A percentile compares a stretch with the other conserved stretches of the same genome.
Conservation (phyloP, 169 alveolate genomes). For the Plasmodium berghei region DNA sequence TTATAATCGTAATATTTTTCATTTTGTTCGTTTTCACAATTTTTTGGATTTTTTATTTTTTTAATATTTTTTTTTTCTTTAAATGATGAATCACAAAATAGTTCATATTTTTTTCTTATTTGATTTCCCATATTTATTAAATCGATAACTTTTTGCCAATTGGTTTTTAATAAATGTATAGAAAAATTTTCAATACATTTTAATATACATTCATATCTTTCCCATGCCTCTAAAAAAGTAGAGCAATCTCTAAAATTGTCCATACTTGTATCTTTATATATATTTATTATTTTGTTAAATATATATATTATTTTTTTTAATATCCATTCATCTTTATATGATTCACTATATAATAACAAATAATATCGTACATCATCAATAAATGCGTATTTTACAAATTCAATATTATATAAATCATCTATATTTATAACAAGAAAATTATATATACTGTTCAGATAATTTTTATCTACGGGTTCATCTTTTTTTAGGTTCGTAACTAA, state of each 20-base stretch:
- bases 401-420: conserved; percentile 31
- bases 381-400: conserved; percentile 4
- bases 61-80: too few relatives aligned
- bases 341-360: conserved; percentile 18
- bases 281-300: conserved; percentile 7
- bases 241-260: neutral
- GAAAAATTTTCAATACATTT: conserved; percentile 77
- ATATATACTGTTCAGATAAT: conserved; percentile 23
- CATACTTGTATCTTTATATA: neutral
- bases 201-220: conserved; percentile 64
- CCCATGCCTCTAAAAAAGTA: conserved; percentile 14
- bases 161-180: conserved; percentile 76
- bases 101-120: neutral
- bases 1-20: neutral
- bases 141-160: conserved; percentile 73
- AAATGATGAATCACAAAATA: too few relatives aligned
- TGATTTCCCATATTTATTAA: conserved; percentile 16
- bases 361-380: conserved; percentile 23
- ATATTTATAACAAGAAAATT: conserved; percentile 35
- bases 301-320: conserved; percentile 29
- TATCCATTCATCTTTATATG: conserved; percentile 16
- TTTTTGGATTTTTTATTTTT: neutral
- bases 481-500: neutral
- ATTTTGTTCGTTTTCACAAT: neutral
- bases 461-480: neutral